These are phyloP conservation scores for Fusarium transvaalense DNA, from an alignment of 2,329 filamentous ascomycete genomes.

Conservation along the genomic window DNA sequence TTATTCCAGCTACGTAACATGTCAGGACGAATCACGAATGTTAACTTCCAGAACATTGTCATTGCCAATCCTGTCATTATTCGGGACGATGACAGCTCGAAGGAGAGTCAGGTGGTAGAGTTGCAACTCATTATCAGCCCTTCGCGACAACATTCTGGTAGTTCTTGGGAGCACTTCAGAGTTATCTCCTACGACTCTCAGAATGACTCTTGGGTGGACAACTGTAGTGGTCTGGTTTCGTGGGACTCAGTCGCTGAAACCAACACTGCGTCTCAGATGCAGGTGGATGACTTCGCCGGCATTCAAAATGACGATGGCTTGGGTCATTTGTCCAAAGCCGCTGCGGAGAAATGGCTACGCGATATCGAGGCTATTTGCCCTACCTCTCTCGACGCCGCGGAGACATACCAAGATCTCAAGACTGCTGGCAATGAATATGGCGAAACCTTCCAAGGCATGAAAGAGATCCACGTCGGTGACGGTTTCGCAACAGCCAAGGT, in stretches of 20 bases:
- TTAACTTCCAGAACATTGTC: slow-evolving; percentile 13
- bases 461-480: neutral
- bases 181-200: slow-evolving; percentile 10
- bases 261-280: neutral
- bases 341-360: slow-evolving; percentile 6
- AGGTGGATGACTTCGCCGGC: neutral
- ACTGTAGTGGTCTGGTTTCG: slow-evolving; percentile 13
- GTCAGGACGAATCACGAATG: slow-evolving; percentile 4
- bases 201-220: slow-evolving; percentile 7
- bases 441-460: slow-evolving; percentile 15
- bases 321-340: slow-evolving; percentile 10
- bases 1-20: slow-evolving; percentile 22
- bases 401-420: slow-evolving; percentile 4
- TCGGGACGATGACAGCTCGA: slow-evolving; percentile 7
- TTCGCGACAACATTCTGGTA: slow-evolving; percentile 12
- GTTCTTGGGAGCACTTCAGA: slow-evolving; percentile 16
- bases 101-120: slow-evolving; percentile 12
- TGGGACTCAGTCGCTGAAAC: neutral
- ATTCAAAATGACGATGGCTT: neutral
- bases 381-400: neutral
- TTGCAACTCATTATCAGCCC: slow-evolving; percentile 20
- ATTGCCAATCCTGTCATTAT: slow-evolving; percentile 18
- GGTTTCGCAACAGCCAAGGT: slow-evolving; percentile 12
- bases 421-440: slow-evolving; percentile 1
- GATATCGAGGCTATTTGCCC: neutral